These are phyloP conservation scores for Termitomyces bulborhizus DNA, from an alignment of 768 basidiomycete genomes.

Conservation along the genomic window DNA sequence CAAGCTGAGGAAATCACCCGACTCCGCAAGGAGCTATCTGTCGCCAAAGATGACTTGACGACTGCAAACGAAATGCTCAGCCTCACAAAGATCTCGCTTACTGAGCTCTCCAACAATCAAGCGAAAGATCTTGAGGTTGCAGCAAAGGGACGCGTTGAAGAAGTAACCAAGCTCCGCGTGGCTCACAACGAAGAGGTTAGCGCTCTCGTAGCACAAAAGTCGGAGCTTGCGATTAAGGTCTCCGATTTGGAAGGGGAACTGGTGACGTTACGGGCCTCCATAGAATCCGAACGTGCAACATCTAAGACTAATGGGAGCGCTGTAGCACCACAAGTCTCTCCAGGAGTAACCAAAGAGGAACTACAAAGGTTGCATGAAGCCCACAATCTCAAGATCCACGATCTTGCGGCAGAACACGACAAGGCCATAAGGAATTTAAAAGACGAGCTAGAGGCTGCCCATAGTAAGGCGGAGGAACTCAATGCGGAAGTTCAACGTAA, in stretches of 20 bases:
- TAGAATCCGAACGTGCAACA: conserved; percentile 40
- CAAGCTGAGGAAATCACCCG: conserved; percentile 51
- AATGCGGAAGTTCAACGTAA: conserved; percentile 61
- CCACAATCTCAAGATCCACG: conserved; percentile 74
- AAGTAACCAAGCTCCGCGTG: conserved; percentile 55
- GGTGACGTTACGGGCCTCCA: conserved; percentile 52
- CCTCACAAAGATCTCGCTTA: conserved; percentile 65
- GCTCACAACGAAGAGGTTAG: conserved; percentile 57
- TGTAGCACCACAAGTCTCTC: conserved; percentile 29
- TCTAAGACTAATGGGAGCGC: conserved; percentile 54
- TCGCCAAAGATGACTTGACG: conserved; percentile 62
- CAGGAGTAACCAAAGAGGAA: conserved; percentile 68
- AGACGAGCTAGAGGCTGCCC: conserved; percentile 51
- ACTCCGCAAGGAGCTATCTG: conserved; percentile 52
- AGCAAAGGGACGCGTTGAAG: conserved; percentile 63
- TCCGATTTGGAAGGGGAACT: conserved; percentile 79
- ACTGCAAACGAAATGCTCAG: conserved; percentile 60
- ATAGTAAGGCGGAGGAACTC: conserved; percentile 44
- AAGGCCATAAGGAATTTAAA: conserved; percentile 46
- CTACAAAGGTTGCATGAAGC: conserved; percentile 76
- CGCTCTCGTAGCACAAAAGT: conserved; percentile 51
- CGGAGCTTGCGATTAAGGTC: conserved; percentile 52
- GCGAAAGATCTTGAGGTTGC: conserved; percentile 69
- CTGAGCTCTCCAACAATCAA: conserved; percentile 67
- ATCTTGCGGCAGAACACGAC: conserved; percentile 64